Evolutionary conservation across 2,329 filamentous ascomycete genomes (phyloP), one percentile per base, ranked within the genome.

Genomic region (Claviceps arundinis): DNA sequence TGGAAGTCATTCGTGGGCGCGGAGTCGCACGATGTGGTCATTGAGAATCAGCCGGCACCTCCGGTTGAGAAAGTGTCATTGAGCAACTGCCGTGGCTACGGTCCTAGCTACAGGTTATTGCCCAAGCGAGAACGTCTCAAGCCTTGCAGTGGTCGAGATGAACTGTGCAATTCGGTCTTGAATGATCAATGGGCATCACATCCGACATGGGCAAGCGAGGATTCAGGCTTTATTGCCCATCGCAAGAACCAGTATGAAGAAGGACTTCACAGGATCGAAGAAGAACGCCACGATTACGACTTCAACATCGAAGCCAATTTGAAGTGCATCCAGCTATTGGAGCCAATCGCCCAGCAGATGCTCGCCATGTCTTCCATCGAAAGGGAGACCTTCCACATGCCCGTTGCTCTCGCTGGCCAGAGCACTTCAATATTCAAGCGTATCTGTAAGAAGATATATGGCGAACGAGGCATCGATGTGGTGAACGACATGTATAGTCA

Each of bases 151-250:
- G 93, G 93, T 11, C 86, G 93, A 46, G 93, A 98, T 63, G 89
- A 95, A 66, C 83, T 98, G 59, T 98, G 93, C 70, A 85, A 88
- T 59, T 84, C 85, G 24, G 91, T 98, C 0, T 75, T 98, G 51
- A 98, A 98, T 58, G 93, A 98, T 60, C 88, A 96, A 59, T 98
- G 93, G 93, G 93, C 93, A 2, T 97, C 91, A 26, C 93, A 98
- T 69, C 93, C 93, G 3, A 98, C 93, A 0, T 98, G 93, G 93
- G 93, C 91, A 1, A 97, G 91, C 1, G 93, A 98, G 68, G 93
- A 98, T 64, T 95, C 88, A 45, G 93, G 93, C 0, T 98, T 98
- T 61, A 91, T 98, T 54, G 93, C 93, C 13, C 93, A 98, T 69
- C 82, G 91, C 56, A 98, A 98, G 77, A 98, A 98, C 61, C 81